Conservation (phyloP, 2,329 filamentous ascomycete genomes). For the Sclerotinia trifoliorum region DNA sequence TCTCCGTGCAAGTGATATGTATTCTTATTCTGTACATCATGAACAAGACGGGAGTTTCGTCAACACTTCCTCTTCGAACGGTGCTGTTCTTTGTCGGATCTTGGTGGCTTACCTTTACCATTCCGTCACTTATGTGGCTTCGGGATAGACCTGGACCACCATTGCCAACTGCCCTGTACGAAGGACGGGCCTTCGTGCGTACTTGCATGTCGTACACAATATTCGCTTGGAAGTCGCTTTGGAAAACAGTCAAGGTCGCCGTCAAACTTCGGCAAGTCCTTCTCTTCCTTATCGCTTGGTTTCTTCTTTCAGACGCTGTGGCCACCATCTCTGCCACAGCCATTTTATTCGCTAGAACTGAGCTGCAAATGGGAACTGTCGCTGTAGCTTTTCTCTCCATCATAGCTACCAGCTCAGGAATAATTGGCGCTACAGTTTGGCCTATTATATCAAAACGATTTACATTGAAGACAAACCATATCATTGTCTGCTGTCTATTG, state of each 20-base stretch:
- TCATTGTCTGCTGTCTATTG: conserved; percentile 85
- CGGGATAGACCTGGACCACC: conserved; percentile 87
- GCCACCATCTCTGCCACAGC: conserved; percentile 94
- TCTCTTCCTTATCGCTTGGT: conserved; percentile 85
- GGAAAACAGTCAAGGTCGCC: conserved; percentile 74
- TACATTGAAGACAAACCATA: conserved; percentile 74
- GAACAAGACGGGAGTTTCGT: conserved; percentile 42
- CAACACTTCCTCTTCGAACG: conserved; percentile 80
- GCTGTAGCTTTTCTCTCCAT: conserved; percentile 91
- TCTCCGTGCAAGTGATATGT: conserved; percentile 77
- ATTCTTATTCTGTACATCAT: conserved; percentile 69
- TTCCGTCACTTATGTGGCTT: conserved; percentile 84
- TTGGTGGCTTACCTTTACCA: conserved; percentile 92
- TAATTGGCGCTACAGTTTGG: conserved; percentile 89
- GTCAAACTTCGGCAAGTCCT: conserved; percentile 69
- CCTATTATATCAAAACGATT: conserved; percentile 70
- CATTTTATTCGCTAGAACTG: conserved; percentile 92
- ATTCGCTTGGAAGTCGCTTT: conserved; percentile 85
- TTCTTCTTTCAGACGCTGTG: conserved; percentile 88
- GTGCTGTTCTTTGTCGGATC: conserved; percentile 82
- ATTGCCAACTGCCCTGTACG: conserved; percentile 47
- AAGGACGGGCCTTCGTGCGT: conserved; percentile 31
- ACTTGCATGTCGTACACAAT: conserved; percentile 70
- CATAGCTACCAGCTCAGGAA: conserved; percentile 79
- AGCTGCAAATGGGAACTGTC: conserved; percentile 84